These are phyloP conservation scores for Clarkia xantiana DNA, from an alignment of 345 rosid species.

Conservation along the genomic window DNA sequence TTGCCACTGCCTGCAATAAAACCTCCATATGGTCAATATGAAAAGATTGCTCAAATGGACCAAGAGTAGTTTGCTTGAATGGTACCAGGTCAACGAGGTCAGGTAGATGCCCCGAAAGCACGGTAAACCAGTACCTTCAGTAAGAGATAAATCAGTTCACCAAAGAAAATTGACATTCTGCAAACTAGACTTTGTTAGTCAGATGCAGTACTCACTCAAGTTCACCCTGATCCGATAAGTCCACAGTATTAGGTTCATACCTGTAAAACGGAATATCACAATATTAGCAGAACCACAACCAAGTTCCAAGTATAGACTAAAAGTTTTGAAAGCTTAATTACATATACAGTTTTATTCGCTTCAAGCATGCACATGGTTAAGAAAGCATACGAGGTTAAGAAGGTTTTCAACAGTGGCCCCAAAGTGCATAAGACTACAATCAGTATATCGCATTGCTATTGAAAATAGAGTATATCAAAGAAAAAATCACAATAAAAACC, in stretches of 20 bases:
- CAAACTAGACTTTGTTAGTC: constrained; percentile 2
- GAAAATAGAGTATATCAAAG: too few relatives aligned
- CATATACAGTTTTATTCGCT: too few relatives aligned
- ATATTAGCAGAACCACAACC: constrained; percentile 4
- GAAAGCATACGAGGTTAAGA: too few relatives aligned
- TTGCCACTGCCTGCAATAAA: constrained; percentile 81
- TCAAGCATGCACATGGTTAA: too few relatives aligned
- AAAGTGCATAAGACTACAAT: too few relatives aligned
- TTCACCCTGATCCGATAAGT: constrained; percentile 69
- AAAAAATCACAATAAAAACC: too few relatives aligned
- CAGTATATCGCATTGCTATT: too few relatives aligned
- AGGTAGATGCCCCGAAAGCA: constrained; percentile 82
- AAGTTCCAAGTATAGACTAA: too few relatives aligned
- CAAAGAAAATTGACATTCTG: constrained; percentile 1
- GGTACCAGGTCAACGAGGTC: constrained; percentile 92
- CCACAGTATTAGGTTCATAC: constrained; percentile 95
- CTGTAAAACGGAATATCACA: constrained; percentile 21
- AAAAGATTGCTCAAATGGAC: not conserved
- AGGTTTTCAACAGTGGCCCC: too few relatives aligned
- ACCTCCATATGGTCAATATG: constrained; percentile 10
- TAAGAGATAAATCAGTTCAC: constrained; percentile 7
- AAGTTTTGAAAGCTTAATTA: too few relatives aligned
- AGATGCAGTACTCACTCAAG: constrained; percentile 59
- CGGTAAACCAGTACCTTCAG: constrained; percentile 88
- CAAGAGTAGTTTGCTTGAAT: too few relatives aligned